Conservation (phyloP, 345 rosid species). For the Euphorbia tirucalli region DNA sequence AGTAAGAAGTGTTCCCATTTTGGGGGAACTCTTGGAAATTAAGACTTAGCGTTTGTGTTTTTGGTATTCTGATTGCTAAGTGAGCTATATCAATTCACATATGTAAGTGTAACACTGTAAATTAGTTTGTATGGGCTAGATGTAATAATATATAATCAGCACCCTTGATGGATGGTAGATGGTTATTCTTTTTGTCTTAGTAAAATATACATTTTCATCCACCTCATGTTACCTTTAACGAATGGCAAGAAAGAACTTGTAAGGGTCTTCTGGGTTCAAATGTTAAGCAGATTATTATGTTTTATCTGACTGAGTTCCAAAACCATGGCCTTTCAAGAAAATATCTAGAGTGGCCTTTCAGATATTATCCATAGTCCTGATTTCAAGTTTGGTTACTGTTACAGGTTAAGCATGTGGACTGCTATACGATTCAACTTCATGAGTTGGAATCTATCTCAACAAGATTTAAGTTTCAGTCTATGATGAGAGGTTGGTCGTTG, state of each 20-base stretch:
- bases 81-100: not conserved
- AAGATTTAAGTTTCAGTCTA: conserved; percentile 71
- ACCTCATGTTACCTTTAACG: no score
- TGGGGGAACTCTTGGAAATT: not conserved
- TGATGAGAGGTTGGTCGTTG: conserved; percentile 92
- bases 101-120: no score
- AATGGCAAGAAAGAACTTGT: not conserved
- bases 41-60: not conserved
- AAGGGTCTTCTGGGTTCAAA: not conserved
- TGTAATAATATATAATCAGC: not conserved
- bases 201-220: no score
- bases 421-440: conserved; percentile 60
- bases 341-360: not conserved
- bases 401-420: conserved; percentile 89
- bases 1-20: not conserved
- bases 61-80: not conserved
- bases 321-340: not conserved
- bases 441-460: conserved; percentile 86
- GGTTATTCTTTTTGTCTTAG: no score
- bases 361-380: not conserved
- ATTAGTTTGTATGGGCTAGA: not conserved
- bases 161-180: no score
- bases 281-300: not conserved
- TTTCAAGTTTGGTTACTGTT: not conserved
- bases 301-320: not conserved